Base-by-base conservation (phyloP, 306 rosid genomes). In the Cajanus cajan region DNA sequence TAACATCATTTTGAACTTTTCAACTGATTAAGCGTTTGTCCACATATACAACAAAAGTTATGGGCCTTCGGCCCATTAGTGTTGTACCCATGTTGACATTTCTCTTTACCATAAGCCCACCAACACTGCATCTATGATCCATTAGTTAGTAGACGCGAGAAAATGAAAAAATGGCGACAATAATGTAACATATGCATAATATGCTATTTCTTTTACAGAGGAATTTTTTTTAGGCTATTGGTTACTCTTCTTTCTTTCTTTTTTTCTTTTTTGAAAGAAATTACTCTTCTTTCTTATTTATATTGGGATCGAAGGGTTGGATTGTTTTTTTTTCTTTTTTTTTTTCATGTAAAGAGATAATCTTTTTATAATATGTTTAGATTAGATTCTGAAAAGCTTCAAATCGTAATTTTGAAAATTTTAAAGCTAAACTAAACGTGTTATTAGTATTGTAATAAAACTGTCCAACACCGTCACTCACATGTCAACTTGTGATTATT, bases 21-120 rank as follows among this genome's bases (percentile, higher is more conserved):
- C 59, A 74, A 16, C 19, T 31, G 47, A 57, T 28, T 14, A 44
- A 45, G 36, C 22, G 37, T 78, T 71, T 71, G 63, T 22, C 15
- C 3, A n/a, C 33, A 39, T 33, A 16, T 80, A 48, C 2, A 1
- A 37, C 0, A 15, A 39, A 6, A 45, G 24, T 4, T 12, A 4
- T 61, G 45, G 83, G 74, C 59, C 43, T 7, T 0, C 22, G 31
- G 74, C 68, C 83, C 66, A 50, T 62, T n/a, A 39, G 36, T 25
- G 2, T 63, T 31, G 11, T 15, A 9, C 48, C 14, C 14, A 71
- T 51, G 21, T 15, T 11, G 13, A 48, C 25, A 4, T 13, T 5
- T 8, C 1, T 6, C 16, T 28, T 8, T 28, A 24, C 50, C 58
- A 28, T 25, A 45, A 69, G 75, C 50, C 65, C 50, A 36, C 16